A percentile compares a stretch with the other conserved stretches of the same genome.
phyloP scores from a whole-genome alignment of 2,329 filamentous ascomycete genomes.

The Teratosphaeria viscida region DNA sequence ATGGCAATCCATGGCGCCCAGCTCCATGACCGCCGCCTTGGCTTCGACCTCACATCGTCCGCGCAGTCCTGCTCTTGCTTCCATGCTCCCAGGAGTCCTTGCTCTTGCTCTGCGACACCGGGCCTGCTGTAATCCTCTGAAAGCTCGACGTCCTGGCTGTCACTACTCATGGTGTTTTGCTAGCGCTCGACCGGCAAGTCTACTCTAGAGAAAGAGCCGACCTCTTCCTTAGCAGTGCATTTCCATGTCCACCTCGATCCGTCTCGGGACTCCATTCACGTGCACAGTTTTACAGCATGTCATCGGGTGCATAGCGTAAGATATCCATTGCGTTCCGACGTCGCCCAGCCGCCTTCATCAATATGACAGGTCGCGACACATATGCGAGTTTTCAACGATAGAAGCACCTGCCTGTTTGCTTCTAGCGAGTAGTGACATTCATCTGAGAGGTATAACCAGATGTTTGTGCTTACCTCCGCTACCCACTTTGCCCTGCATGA shows the following conservation, averaged over 20 bases:
- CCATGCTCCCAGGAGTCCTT: conserved; percentile 8
- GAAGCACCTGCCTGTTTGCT: not conserved
- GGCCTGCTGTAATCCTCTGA: conserved; percentile 1
- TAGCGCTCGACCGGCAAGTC: not conserved
- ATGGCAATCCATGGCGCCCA: conserved; percentile 3
- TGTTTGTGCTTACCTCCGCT: not conserved
- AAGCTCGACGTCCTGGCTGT: conserved; percentile 1
- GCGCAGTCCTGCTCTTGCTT: conserved; percentile 7
- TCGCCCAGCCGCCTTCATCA: too few species aligned
- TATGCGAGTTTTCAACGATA: too few species aligned
- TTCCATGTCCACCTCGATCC: too few species aligned
- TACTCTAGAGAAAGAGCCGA: not conserved
- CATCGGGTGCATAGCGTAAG: too few species aligned
- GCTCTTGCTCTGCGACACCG: conserved; percentile 8
- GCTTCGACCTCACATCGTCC: not conserved
- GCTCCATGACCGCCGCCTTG: conserved; percentile 1
- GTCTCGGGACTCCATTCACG: too few species aligned
- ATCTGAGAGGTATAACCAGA: not conserved
- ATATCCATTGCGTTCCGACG: too few species aligned
- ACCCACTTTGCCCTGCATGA: not conserved
- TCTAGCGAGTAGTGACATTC: not conserved
- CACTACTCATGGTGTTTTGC: not conserved
- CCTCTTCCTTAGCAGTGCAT: not conserved
- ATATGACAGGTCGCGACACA: too few species aligned
- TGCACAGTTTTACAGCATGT: too few species aligned